Base-by-base conservation (phyloP, 73 alveolate species). In the Paramecium primaurelia region DNA sequence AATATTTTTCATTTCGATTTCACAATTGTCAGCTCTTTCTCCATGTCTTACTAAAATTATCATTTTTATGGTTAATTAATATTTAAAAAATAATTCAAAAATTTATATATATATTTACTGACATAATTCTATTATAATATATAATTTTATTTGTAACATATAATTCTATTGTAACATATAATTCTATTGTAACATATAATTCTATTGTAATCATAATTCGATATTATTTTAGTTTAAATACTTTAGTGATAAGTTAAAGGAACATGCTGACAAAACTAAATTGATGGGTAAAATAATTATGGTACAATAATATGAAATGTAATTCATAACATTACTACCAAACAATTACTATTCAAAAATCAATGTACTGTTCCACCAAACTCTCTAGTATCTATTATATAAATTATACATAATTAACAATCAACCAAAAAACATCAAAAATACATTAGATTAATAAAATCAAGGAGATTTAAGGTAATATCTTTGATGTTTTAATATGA, bases 11-110 rank as follows among this genome's bases (percentile, higher is more conserved):
- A 6, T 45, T 47, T 80, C 91, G 9, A 80, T 20, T 9, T 38
- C 20, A 22, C 77, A 80, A 80, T 80, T 80, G 32, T 80, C 91
- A 9, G 91, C 91, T 8, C 91, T 40, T 47, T 80, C 91, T 20
- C 91, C 91, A 80, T 80, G 91, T 45, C 91, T 14, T 4, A 80
- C 91, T 16, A 80, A 47, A 14, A 44, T 5, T 42, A 80, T 80
- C 91, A 80, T 22, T 22, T 22, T 22, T 22, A 22, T 22, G 25
- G 25, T 22, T 22, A 22, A 22, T 22, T 22, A 22, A 12, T 47
- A 8, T 12, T 47, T 12, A 8, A 10, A 25, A 3, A 51, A 14
- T 9, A 49, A 49, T 45, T 45, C 22, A 11, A 11, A 45, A 3
- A 22, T 22, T 22, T 11, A 12, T 11, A 11, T 8, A 8, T 45